Conservation (phyloP, 2,329 filamentous ascomycete genomes). For the Cladophialophora exuberans region DNA sequence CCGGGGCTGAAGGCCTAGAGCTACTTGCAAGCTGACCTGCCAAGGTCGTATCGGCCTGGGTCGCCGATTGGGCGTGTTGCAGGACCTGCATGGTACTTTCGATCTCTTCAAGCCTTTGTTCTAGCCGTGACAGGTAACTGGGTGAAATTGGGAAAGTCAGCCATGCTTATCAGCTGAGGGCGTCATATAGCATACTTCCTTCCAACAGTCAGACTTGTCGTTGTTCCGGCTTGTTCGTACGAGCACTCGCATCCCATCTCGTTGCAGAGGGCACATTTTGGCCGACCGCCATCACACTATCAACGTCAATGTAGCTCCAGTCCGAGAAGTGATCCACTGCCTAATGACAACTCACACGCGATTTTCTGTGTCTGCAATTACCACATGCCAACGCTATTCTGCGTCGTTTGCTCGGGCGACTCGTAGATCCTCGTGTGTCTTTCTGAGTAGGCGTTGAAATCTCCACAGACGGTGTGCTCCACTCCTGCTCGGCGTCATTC, state of each 20-base stretch:
- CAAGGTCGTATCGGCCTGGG: neutral
- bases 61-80: constrained; percentile 14
- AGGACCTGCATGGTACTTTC: constrained; percentile 18
- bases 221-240: constrained; percentile 25
- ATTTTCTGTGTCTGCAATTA: constrained; percentile 13
- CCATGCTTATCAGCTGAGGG: neutral
- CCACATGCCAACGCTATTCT: constrained; percentile 11
- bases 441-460: constrained; percentile 4
- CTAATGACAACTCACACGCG: neutral
- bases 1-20: neutral
- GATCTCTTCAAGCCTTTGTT: constrained; percentile 22
- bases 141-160: neutral
- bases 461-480: neutral
- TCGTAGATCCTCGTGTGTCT: neutral
- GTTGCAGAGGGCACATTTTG: constrained; percentile 24
- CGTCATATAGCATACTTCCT: constrained; percentile 18
- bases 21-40: neutral
- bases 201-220: constrained; percentile 23
- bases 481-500: neutral
- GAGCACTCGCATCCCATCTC: constrained; percentile 24
- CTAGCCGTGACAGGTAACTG: constrained; percentile 25
- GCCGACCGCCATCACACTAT: constrained; percentile 25
- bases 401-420: constrained; percentile 1
- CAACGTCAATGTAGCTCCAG: neutral
- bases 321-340: neutral